These are phyloP conservation scores for Naumovozyma castellii DNA, from an alignment of 805 yeast species.

Conservation along the genomic window DNA sequence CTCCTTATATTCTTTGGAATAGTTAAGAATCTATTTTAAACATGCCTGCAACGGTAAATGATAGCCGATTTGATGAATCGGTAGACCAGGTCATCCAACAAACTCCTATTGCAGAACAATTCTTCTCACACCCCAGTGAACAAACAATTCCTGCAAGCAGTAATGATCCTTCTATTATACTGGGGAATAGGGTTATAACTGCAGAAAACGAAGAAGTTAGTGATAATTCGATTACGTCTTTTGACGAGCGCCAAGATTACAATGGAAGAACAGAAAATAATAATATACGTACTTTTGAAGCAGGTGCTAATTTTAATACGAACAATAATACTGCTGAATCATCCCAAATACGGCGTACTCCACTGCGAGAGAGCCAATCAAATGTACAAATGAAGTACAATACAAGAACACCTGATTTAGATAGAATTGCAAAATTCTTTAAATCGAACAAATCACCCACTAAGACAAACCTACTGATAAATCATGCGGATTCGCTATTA, in stretches of 20 bases:
- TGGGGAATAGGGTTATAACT: neutral
- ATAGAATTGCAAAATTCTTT: conserved; percentile 20
- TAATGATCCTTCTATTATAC: neutral
- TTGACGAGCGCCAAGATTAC: too few species aligned
- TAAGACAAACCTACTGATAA: conserved; percentile 7
- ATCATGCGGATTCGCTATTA: conserved; percentile 7
- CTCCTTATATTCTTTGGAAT: too few species aligned
- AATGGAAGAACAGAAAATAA: neutral
- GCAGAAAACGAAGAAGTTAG: neutral
- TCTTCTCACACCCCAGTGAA: neutral
- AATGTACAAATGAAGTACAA: conserved; percentile 4
- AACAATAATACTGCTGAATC: neutral
- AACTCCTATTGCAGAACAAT: conserved; percentile 9
- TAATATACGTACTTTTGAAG: neutral
- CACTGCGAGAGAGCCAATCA: neutral
- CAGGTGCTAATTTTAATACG: neutral
- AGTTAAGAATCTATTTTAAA: too few species aligned
- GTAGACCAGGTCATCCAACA: conserved; percentile 9
- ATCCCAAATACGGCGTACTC: neutral
- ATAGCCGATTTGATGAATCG: neutral
- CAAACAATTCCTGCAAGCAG: neutral
- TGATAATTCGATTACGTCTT: neutral
- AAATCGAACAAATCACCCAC: conserved; percentile 12
- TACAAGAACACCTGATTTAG: conserved; percentile 22
- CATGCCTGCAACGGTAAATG: neutral